Conservation (phyloP, 2,329 filamentous ascomycete genomes). For the Drechmeria coniospora region DNA sequence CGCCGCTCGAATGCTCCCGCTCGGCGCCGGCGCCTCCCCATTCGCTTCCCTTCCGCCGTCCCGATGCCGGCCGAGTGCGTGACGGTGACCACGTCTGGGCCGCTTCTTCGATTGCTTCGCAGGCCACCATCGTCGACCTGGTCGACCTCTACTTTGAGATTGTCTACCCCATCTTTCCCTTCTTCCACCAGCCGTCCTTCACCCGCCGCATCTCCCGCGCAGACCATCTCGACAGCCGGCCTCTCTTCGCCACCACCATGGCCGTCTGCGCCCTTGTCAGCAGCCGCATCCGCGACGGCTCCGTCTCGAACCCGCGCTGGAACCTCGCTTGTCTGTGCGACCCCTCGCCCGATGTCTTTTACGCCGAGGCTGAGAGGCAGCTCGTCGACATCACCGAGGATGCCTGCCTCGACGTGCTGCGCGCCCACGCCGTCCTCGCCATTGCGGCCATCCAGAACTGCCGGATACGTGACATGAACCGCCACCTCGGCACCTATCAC, state of each 20-base stretch:
- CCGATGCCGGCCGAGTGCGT: too few relatives aligned
- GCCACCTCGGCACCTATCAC: conserved; percentile 33
- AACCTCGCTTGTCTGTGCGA: conserved; percentile 25
- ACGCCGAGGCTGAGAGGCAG: conserved; percentile 7
- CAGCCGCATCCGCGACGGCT: conserved; percentile 32
- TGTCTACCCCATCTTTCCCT: conserved; percentile 36
- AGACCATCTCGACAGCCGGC: conserved; percentile 25
- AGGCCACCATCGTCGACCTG: conserved; percentile 20
- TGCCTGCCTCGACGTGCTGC: conserved; percentile 6
- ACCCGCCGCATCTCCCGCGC: conserved; percentile 20
- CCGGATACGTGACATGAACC: conserved; percentile 30
- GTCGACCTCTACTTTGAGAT: conserved; percentile 35
- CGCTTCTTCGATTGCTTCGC: conserved; percentile 6
- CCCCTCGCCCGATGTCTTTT: conserved; percentile 8
- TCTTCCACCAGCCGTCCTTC: conserved; percentile 32
- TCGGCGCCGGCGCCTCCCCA: too few relatives aligned
- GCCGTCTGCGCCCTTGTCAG: conserved; percentile 33
- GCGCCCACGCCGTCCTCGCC: conserved; percentile 26
- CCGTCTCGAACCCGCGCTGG: conserved; percentile 21
- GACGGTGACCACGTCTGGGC: conserved; percentile 3
- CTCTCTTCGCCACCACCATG: conserved; percentile 34
- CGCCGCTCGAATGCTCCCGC: too few relatives aligned
- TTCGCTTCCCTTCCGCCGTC: too few relatives aligned
- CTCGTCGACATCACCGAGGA: conserved; percentile 2
- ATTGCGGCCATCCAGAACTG: conserved; percentile 36